phyloP scores from a whole-genome alignment of 192 early-diverging fungal species.

The Thoreauomyces humboldtii region DNA sequence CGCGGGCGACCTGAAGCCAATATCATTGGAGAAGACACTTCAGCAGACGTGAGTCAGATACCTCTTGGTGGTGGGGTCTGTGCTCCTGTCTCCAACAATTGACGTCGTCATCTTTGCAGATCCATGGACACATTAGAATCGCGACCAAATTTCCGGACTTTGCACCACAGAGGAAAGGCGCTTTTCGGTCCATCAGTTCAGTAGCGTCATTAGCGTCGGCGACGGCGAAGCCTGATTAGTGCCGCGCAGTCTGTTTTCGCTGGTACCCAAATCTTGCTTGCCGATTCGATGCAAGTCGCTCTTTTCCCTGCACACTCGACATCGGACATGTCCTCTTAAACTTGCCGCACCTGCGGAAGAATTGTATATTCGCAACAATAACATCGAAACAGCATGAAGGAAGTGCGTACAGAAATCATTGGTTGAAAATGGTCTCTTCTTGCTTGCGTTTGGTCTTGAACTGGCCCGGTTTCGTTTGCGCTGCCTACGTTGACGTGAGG shows the following conservation, averaged over 20 bases:
- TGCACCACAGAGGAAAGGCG: slow-evolving; percentile 18
- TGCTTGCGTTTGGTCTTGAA: slow-evolving; percentile 53
- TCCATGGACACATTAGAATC: slow-evolving; percentile 18
- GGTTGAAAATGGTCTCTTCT: slow-evolving; percentile 41
- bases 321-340: too few species aligned
- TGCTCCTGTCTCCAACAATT: background rate
- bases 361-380: background rate
- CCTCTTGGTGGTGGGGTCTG: background rate
- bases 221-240: too few species aligned
- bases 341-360: too few species aligned
- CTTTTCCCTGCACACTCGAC: too few species aligned
- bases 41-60: background rate
- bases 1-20: slow-evolving; percentile 18
- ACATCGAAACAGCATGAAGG: slow-evolving; percentile 1
- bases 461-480: slow-evolving; percentile 71
- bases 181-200: slow-evolving; percentile 14
- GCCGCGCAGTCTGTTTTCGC: too few species aligned
- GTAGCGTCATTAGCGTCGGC: too few species aligned
- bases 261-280: too few species aligned
- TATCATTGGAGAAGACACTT: slow-evolving; percentile 1
- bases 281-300: too few species aligned
- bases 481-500: slow-evolving; percentile 47
- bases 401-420: too few species aligned
- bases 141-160: slow-evolving; percentile 6
- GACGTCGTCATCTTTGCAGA: background rate